Percentiles rank a stretch among this genome's conserved stretches.
These are phyloP conservation scores for Trametes versicolor DNA, from an alignment of 1,284 basidiomycete genomes.

Conservation along the genomic window DNA sequence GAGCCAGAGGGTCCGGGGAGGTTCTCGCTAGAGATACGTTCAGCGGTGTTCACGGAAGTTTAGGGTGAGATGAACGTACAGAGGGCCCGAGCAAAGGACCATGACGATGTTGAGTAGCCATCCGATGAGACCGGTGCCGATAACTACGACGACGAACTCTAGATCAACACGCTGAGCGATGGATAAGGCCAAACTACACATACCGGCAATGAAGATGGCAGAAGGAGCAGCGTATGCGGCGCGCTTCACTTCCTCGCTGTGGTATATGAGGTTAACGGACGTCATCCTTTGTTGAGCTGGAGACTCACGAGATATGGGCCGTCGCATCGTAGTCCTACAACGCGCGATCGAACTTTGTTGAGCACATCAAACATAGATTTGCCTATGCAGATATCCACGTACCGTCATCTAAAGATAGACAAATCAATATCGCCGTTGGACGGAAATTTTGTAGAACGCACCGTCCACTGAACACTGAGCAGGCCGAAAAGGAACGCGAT, in stretches of 20 bases:
- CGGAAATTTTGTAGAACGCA: constrained; percentile 47
- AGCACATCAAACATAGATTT: constrained; percentile 17
- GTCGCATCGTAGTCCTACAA: constrained; percentile 73
- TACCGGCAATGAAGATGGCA: constrained; percentile 87
- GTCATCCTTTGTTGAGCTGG: background rate
- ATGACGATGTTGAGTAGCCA: constrained; percentile 88
- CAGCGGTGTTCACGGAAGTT: constrained; percentile 7
- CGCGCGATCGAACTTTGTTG: background rate
- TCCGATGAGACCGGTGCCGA: constrained; percentile 85
- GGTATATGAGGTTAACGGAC: background rate
- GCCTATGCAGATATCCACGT: constrained; percentile 33
- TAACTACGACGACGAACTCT: constrained; percentile 52
- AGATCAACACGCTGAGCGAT: no score
- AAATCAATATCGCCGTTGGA: constrained; percentile 3
- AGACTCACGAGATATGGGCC: constrained; percentile 86
- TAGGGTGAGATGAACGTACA: constrained; percentile 51
- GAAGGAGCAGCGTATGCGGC: constrained; percentile 87
- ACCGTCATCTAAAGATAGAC: constrained; percentile 68
- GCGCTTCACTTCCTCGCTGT: constrained; percentile 86
- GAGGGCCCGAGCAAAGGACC: constrained; percentile 82
- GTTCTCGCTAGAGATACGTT: constrained; percentile 53
- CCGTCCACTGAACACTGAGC: constrained; percentile 92
- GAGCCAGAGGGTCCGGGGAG: constrained; percentile 74
- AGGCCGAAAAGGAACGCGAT: constrained; percentile 90
- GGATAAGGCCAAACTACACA: constrained; percentile 26